Conservation (phyloP, 495 filamentous ascomycete species). For the Hyaloscypha bicolor region DNA sequence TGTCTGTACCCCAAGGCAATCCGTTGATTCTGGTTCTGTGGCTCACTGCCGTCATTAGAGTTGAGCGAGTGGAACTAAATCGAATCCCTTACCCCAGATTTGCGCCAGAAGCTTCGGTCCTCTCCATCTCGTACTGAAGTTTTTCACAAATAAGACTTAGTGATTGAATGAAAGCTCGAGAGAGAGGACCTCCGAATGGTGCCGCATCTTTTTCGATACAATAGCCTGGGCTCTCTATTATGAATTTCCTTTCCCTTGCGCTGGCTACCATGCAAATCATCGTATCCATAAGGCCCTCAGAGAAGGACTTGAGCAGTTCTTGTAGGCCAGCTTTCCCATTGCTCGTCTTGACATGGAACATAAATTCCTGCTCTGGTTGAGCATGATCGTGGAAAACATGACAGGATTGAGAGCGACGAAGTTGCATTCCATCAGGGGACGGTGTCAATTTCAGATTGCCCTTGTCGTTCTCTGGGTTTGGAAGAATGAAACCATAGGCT, state of each 20-base stretch:
- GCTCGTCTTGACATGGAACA: conserved; percentile 11
- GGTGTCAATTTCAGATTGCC: conserved; percentile 34
- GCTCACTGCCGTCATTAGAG: conserved; percentile 11
- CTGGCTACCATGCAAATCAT: conserved; percentile 30
- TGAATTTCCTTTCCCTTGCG: conserved; percentile 14
- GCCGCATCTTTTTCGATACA: conserved; percentile 13
- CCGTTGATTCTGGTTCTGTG: conserved; percentile 27
- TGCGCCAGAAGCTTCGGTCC: conserved; percentile 1
- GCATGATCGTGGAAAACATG: neutral
- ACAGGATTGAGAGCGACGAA: conserved; percentile 23
- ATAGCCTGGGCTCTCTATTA: conserved; percentile 5
- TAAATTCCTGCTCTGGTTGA: conserved; percentile 21
- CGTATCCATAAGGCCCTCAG: conserved; percentile 25
- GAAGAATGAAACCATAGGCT: conserved; percentile 54
- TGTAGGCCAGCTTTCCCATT: neutral
- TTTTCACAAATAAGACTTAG: conserved; percentile 17
- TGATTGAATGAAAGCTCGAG: neutral
- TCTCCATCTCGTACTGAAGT: conserved; percentile 16
- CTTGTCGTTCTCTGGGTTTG: conserved; percentile 30
- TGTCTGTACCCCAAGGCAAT: conserved; percentile 23
- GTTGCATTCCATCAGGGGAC: neutral
- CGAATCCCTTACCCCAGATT: conserved; percentile 15
- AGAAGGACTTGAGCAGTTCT: conserved; percentile 9
- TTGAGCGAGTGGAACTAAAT: neutral
- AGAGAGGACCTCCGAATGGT: conserved; percentile 12